Evolutionary conservation across 2,329 filamentous ascomycete species (phyloP).

Genomic region (Verticillium longisporum): DNA sequence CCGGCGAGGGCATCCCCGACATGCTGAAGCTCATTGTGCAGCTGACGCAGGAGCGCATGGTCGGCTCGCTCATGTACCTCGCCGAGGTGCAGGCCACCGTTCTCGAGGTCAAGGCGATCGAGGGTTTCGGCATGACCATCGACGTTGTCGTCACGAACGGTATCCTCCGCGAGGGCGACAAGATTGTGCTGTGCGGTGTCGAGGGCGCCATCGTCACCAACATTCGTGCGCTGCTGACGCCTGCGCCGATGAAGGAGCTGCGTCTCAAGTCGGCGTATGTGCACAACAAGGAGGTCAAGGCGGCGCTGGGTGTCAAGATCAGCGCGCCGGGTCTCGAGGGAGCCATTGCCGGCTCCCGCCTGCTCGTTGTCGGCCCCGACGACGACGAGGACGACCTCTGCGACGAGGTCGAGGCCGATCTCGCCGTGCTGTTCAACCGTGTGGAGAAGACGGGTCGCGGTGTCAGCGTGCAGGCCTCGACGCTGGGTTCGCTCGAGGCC

Average conservation of each 20-base stretch:
- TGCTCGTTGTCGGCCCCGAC: slow-evolving; percentile 88
- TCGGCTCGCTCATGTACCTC: slow-evolving; percentile 93
- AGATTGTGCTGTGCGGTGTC: slow-evolving; percentile 92
- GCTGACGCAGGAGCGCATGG: slow-evolving; percentile 96
- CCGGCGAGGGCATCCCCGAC: slow-evolving; percentile 98
- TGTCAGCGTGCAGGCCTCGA: slow-evolving; percentile 96
- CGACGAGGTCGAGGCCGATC: slow-evolving; percentile 92
- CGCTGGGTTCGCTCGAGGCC: slow-evolving; percentile 92
- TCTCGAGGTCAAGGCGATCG: slow-evolving; percentile 97
- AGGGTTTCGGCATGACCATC: slow-evolving; percentile 97
- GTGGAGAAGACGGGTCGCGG: slow-evolving; percentile 89
- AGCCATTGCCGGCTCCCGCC: slow-evolving; percentile 90
- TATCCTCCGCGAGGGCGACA: slow-evolving; percentile 87
- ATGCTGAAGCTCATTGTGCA: slow-evolving; percentile 93
- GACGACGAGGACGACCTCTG: slow-evolving; percentile 96
- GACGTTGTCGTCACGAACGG: slow-evolving; percentile 96
- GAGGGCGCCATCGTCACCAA: slow-evolving; percentile 94
- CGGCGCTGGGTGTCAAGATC: slow-evolving; percentile 97
- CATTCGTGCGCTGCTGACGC: slow-evolving; percentile 88
- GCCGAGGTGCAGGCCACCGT: slow-evolving; percentile 97
- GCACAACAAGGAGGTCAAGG: slow-evolving; percentile 99
- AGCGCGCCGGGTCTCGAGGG: slow-evolving; percentile 91
- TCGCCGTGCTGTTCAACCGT: slow-evolving; percentile 83
- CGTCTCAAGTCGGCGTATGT: slow-evolving; percentile 95
- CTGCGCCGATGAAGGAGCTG: slow-evolving; percentile 85